Evolutionary conservation across 345 rosid species (phyloP), one percentile per base, ranked within the genome.

Genomic region (Gossypium herbaceum): DNA sequence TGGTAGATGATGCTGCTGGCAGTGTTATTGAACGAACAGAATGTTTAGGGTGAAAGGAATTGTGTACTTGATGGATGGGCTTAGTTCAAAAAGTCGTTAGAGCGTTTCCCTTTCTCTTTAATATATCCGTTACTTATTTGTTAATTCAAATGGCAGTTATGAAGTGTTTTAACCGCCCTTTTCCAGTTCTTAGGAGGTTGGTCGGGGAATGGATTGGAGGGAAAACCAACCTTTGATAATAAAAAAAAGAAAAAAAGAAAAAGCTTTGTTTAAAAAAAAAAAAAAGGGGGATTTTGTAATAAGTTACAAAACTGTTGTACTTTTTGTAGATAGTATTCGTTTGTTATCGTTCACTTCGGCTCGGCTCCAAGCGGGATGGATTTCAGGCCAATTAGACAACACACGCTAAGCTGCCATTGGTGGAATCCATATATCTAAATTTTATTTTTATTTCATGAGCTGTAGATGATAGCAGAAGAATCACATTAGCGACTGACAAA

Each of bases 121-220:
- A 10, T 58, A 75, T 76, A 82, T 80, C 82, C 82, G 85, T 82
- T 82, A 43, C 54, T 60, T 24, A 13, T 7, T 7, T 76, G 76
- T 44, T 52, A 72, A 76, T 85, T 85, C 86, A 83, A 85, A 85
- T 79, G 82, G 75, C 75, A 81, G 88, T 85, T 85, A 73, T 24
- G 62, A 57, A 59, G 73, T 66, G 29, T 72, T 78, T 29, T 1
- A 34, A 54, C 85, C 85, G 85, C 88, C 76, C 76, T 63, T 57
- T 58, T 43, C 20, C 63, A 58, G 52, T 54, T 57, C 50, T 10
- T 58, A 13, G 70, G 41, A 52, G 20, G 16, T 52, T n/a, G 67
- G 19, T 47, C 12, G 13, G 41, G 58, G 39, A 4, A 34, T 34
- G 39, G 39, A 51, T 64, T 74, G 75, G 78, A 79, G 81, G 77